Evolutionary conservation across 2,329 filamentous ascomycete genomes (phyloP), one percentile per base, ranked within the genome.

Genomic region (Fusarium pilosicola): DNA sequence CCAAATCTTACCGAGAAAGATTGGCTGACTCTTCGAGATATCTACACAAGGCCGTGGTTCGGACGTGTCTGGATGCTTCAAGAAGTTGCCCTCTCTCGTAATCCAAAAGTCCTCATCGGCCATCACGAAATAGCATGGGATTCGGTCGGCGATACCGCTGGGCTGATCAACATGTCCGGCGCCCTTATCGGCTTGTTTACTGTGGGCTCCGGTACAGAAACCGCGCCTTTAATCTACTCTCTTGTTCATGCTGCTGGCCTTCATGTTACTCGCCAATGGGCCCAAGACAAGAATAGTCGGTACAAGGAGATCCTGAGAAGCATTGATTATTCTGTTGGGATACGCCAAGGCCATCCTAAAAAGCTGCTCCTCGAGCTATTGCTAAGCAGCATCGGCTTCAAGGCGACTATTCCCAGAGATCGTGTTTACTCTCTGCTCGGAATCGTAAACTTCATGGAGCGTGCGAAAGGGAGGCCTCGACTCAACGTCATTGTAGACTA

Each of bases 11-110:
- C 74, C 1, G 41, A 36, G 8, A 32, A 61, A 12, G 74, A 77
- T 48, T 73, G 67, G 75, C 14, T 51, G 2, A 62, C 65, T 28
- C 42, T 77, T 32, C 58, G 45, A 7, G 73, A 73, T 34, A 45
- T 78, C 36, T 74, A 71, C 51, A 57, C 52, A 11, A 65, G 78
- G 28, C 51, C 71, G 4, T 80, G 79, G 77, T 79, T 80, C 61
- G 48, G 69, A 9, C 75, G 79, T 6, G 74, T 78, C 24, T 80
- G 79, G 79, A 76, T 77, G 61, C 48, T 51, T 20, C 48, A 51
- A 51, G 48, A 34, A 34, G 48, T 24, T 14, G 15, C 48, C 22
- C 48, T 34, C 30, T 51, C 48, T 34, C 48, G 48, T 4, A 51
- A 30, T 30, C 46, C 46, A 17, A 49, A 14, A 49, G 28, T 49